Conservation (phyloP, 495 filamentous ascomycete genomes). For the Penicillium crystallinum region DNA sequence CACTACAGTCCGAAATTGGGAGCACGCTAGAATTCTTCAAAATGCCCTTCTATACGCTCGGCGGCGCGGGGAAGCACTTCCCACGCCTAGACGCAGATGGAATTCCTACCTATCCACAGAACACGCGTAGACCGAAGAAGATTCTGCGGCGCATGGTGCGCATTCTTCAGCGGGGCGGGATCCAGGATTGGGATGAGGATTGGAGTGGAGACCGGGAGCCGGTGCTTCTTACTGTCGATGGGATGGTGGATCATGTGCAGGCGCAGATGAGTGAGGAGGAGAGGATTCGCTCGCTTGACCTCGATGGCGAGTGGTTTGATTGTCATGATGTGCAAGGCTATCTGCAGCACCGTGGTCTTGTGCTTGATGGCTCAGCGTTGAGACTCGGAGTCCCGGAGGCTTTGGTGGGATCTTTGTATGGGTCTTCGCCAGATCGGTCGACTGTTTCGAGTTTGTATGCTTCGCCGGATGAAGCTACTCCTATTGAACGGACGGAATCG, state of each 20-base stretch:
- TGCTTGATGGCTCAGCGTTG: constrained; percentile 16
- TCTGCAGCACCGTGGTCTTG: constrained; percentile 16
- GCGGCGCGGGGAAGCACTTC: constrained; percentile 61
- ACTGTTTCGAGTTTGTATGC: constrained; percentile 9
- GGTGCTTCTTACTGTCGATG: neutral
- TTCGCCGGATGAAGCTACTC: constrained; percentile 2
- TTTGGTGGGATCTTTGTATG: constrained; percentile 13
- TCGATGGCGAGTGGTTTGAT: constrained; percentile 29
- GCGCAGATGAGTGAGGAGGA: constrained; percentile 10
- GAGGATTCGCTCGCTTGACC: constrained; percentile 14
- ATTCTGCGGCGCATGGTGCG: constrained; percentile 16
- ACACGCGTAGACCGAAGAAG: constrained; percentile 17
- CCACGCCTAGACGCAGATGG: constrained; percentile 14
- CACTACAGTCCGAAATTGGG: constrained; percentile 23
- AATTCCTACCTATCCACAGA: constrained; percentile 16
- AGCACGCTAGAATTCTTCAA: constrained; percentile 47
- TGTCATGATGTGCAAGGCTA: constrained; percentile 30
- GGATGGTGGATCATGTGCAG: neutral
- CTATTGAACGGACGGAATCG: neutral
- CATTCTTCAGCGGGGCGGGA: constrained; percentile 21
- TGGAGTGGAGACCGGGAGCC: constrained; percentile 22
- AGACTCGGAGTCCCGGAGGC: constrained; percentile 14
- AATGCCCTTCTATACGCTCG: constrained; percentile 60
- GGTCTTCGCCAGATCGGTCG: constrained; percentile 10
- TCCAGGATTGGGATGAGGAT: constrained; percentile 27